Percentiles rank a stretch among this genome's conserved stretches.
Evolutionary conservation across 169 alveolate genomes (phyloP).

Genomic region (Eimeria zaria): DNA sequence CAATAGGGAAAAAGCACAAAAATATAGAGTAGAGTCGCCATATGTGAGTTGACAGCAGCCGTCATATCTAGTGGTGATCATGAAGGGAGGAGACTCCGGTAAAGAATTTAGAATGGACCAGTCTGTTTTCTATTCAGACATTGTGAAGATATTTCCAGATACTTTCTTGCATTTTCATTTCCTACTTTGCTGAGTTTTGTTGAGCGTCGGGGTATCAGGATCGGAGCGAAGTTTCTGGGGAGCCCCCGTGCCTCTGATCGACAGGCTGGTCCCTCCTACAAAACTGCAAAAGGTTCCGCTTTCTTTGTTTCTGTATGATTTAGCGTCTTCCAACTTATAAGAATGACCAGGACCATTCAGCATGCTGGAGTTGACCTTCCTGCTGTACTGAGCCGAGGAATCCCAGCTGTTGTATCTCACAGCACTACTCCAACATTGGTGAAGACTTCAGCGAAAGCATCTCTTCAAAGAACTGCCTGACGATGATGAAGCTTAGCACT

Average conservation of each 20-base stretch:
- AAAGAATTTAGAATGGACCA: too few relatives aligned
- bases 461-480: not conserved
- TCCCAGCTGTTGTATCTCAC: not conserved
- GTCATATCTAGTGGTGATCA: not conserved
- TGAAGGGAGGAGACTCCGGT: not conserved
- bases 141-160: not conserved
- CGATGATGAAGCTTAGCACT: not conserved
- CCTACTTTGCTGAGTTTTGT: not conserved
- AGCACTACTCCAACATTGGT: not conserved
- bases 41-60: not conserved
- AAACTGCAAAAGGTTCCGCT: not conserved
- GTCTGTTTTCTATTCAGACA: not conserved
- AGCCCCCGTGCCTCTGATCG: conserved; percentile 25
- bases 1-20: not conserved
- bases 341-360: not conserved
- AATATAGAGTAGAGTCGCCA: not conserved
- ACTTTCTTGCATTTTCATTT: not conserved
- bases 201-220: not conserved
- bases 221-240: not conserved
- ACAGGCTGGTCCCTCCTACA: not conserved
- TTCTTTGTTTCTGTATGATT: not conserved
- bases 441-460: not conserved
- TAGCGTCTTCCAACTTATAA: not conserved
- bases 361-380: not conserved
- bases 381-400: not conserved